phyloP scores from a whole-genome alignment of 1,139 yeast genomes.

The Suhomyces yuchorum region DNA sequence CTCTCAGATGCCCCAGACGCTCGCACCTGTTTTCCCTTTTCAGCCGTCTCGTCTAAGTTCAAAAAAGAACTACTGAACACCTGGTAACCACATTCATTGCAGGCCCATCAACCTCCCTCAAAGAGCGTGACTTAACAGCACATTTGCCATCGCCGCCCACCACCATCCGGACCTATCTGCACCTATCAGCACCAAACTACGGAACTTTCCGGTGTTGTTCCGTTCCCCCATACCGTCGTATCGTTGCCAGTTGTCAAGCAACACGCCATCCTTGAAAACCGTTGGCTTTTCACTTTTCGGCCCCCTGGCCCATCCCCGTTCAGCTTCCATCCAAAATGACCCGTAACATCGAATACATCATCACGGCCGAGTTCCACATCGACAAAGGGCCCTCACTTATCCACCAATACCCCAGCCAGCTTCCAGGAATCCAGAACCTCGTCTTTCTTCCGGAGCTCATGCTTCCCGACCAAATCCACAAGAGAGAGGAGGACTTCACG shows the following conservation, averaged over 20 bases:
- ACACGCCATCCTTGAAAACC: neutral
- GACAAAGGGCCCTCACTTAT: slow-evolving; percentile 55
- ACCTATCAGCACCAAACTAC: neutral
- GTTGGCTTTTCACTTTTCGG: neutral
- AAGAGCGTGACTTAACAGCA: neutral
- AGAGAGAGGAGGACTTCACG: slow-evolving; percentile 61
- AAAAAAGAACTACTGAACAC: slow-evolving; percentile 5
- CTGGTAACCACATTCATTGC: slow-evolving; percentile 1
- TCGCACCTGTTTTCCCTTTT: slow-evolving; percentile 6
- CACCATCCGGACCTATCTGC: neutral
- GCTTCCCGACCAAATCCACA: slow-evolving; percentile 66
- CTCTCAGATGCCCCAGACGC: neutral
- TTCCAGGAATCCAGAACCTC: slow-evolving; percentile 47
- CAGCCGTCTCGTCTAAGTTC: slow-evolving; percentile 14
- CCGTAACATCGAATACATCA: slow-evolving; percentile 44
- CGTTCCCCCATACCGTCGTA: too few relatives aligned
- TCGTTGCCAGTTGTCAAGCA: neutral
- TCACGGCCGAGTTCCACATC: slow-evolving; percentile 61
- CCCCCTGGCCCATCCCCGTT: neutral
- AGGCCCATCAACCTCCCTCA: neutral
- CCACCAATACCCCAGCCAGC: slow-evolving; percentile 50
- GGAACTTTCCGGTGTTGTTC: neutral
- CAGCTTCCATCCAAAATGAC: slow-evolving; percentile 10
- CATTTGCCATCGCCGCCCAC: neutral
- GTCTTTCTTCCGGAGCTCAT: slow-evolving; percentile 56